Evolutionary conservation across 1,139 yeast genomes (phyloP).

Genomic region (Entelexis paramagnoliae): DNA sequence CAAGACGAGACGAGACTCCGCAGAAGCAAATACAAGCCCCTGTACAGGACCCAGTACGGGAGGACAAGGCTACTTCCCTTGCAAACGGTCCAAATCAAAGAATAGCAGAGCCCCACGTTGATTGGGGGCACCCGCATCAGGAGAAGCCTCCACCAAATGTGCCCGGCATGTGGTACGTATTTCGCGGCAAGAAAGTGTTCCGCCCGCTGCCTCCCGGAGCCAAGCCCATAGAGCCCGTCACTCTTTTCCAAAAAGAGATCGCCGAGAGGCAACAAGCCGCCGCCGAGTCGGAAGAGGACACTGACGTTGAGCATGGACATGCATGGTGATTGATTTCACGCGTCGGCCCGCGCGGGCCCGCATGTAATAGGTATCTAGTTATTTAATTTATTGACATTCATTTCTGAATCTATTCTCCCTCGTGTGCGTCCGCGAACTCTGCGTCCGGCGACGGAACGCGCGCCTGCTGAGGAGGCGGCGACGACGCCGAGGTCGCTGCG

Average conservation of each 20-base stretch:
- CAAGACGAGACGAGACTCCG: not conserved
- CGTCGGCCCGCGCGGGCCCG: not conserved
- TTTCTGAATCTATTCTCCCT: not conserved
- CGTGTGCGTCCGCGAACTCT: not conserved
- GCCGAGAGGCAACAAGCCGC: constrained; percentile 17
- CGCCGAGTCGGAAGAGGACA: constrained; percentile 21
- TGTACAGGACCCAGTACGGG: not conserved
- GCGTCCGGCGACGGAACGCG: not conserved
- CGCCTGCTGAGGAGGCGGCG: not conserved
- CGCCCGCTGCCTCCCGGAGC: constrained; percentile 30
- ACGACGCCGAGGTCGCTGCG: not conserved
- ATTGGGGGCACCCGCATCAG: constrained; percentile 18
- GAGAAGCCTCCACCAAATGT: constrained; percentile 22
- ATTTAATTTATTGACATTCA: constrained; percentile 4
- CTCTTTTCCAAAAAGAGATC: constrained; percentile 20
- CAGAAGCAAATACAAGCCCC: not conserved
- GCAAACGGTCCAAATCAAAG: not conserved
- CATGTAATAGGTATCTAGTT: too few relatives aligned
- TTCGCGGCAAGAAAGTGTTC: constrained; percentile 34
- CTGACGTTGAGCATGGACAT: constrained; percentile 22
- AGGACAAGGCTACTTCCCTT: not conserved
- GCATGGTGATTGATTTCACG: not conserved
- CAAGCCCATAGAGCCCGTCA: constrained; percentile 20
- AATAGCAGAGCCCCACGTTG: not conserved
- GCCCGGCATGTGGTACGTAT: constrained; percentile 34